Base-by-base conservation (phyloP, 2,329 filamentous ascomycete species). In the Bipolaris gigantea region DNA sequence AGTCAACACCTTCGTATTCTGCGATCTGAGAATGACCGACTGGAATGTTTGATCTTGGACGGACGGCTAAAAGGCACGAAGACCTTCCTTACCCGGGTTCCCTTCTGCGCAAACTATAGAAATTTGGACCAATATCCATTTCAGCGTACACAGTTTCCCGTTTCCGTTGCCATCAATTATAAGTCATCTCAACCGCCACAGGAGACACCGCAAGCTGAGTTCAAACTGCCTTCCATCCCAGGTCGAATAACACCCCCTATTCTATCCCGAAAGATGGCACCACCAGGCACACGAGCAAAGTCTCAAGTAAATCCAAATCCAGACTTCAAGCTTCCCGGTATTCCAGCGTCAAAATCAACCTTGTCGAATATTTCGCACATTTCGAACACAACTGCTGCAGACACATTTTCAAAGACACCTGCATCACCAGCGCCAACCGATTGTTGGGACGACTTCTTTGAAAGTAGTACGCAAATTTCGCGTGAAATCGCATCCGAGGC, bases 401-500 rank as follows among this genome's bases (percentile, higher is more conserved):
- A 56, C 9, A 13, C 50, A 4, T 30, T 10, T 9, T 16, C 3
- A 11, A 6, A 5, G 27, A 11, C 27, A 13, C 15, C 49, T 4
- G 13, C 43, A n/a, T 3, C 32, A 5, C 5, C 23, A 8, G 19
- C 55, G 2, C 27, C 55, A 2, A 19, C 56, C 0, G 72, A 74
- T 35, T 59, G 56, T 3, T 74, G 72, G 72, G 72, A 69, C 46
- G 71, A 76, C 36, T 76, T 79, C n/a, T 65, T 80, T 2, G 77
- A 75, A n/a, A 77, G 71, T 53, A 74, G 71, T 33, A 77, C 77
- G 0, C 77, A 80, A 53, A 76, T 80, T 33, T 76, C 76, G 6
- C 72, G 77, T 8, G 77, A 80, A 30, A 62, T 80, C 8, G 66
- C 64, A 3, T 55, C 52, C 15, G 70, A 69, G 13, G 23, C 9